Percentiles rank a stretch among this genome's conserved stretches.
Evolutionary conservation across 371 early-diverging fungal species (phyloP).

Genomic region (Furculomyces boomerangus): DNA sequence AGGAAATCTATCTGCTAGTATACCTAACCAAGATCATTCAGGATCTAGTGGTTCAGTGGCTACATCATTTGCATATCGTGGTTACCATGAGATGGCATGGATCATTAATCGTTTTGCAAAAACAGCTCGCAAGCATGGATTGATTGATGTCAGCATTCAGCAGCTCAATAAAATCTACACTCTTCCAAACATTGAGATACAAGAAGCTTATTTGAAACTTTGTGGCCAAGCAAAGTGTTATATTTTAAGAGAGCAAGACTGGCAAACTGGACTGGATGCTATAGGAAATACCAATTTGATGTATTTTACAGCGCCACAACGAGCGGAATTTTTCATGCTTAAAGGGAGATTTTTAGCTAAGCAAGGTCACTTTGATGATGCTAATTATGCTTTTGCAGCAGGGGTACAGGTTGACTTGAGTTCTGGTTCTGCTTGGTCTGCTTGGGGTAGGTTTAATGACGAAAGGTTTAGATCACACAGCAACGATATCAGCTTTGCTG

Average conservation of each 20-base stretch:
- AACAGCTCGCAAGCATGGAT: conserved; percentile 89
- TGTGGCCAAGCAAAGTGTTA: conserved; percentile 98
- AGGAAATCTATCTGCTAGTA: too few species aligned
- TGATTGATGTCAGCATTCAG: conserved; percentile 84
- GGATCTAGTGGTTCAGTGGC: conserved; percentile 33
- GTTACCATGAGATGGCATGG: conserved; percentile 99
- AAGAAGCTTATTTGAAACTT: conserved; percentile 94
- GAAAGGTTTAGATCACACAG: conserved; percentile 65
- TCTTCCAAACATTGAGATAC: conserved; percentile 97
- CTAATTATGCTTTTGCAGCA: conserved; percentile 81
- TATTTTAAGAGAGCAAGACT: conserved; percentile 62
- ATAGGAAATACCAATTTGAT: conserved; percentile 96
- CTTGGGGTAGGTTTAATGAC: conserved; percentile 93
- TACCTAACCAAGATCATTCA: too few species aligned
- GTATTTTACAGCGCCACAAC: conserved; percentile 85
- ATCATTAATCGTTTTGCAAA: conserved; percentile 99
- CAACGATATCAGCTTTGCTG: conserved; percentile 64
- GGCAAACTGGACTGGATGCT: conserved; percentile 87
- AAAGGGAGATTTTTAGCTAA: conserved; percentile 91
- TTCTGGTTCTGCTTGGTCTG: conserved; percentile 89
- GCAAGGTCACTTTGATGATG: conserved; percentile 69
- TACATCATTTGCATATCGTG: conserved; percentile 85
- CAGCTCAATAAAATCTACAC: conserved; percentile 93
- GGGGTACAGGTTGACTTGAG: conserved; percentile 83
- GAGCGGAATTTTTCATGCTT: conserved; percentile 94